phyloP scores from a whole-genome alignment of 768 basidiomycete species.

The Tylopilus sp. region DNA sequence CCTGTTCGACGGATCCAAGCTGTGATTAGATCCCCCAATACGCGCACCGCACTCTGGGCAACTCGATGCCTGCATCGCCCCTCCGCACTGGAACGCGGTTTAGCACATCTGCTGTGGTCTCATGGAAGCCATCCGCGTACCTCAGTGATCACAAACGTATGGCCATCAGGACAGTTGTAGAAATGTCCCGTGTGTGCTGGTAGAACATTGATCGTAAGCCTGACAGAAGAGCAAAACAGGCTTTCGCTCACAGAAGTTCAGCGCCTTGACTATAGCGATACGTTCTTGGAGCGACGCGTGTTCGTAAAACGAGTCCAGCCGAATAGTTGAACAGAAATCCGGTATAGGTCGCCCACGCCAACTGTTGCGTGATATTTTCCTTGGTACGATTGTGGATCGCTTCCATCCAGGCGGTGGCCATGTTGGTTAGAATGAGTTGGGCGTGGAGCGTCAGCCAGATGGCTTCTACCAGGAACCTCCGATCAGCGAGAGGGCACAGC shows the following conservation, averaged over 20 bases:
- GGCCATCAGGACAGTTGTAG: constrained; percentile 56
- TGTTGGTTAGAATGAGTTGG: constrained; percentile 46
- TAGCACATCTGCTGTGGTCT: background rate
- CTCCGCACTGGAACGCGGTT: constrained; percentile 49
- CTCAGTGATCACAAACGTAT: constrained; percentile 57
- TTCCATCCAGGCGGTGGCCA: constrained; percentile 43
- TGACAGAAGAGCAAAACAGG: background rate
- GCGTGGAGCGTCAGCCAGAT: constrained; percentile 53
- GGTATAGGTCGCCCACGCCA: no score
- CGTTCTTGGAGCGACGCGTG: constrained; percentile 52
- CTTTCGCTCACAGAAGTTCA: constrained; percentile 44
- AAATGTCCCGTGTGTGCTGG: constrained; percentile 43
- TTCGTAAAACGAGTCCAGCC: constrained; percentile 45
- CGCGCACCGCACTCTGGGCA: constrained; percentile 58
- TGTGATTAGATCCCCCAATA: constrained; percentile 50
- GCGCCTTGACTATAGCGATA: constrained; percentile 45
- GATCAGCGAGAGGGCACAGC: constrained; percentile 55
- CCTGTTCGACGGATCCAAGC: constrained; percentile 41
- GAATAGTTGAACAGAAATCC: no score
- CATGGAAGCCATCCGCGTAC: constrained; percentile 27
- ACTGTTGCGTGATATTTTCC: constrained; percentile 25
- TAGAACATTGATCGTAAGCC: background rate
- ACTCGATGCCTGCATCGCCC: constrained; percentile 42
- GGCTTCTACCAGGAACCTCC: constrained; percentile 58
- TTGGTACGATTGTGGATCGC: constrained; percentile 25